Conservation (phyloP, 225 moss, liverwort and hornwort genomes). For the Thuidium tamariscinum region DNA sequence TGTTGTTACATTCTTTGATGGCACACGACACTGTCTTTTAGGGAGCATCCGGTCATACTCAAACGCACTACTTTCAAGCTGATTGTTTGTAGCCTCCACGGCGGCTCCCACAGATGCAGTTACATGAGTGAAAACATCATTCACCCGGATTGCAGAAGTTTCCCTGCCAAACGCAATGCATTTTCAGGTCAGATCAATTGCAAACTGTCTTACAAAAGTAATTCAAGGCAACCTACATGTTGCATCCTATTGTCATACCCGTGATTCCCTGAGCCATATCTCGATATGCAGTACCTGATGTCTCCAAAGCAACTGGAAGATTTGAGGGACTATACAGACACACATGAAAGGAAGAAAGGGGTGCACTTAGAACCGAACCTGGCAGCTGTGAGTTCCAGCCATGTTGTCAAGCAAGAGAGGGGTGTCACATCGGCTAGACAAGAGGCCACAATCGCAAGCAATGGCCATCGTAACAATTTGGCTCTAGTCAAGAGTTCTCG, state of each 20-base stretch:
- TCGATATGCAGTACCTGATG: not conserved
- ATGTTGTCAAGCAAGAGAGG: slow-evolving; percentile 82
- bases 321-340: not conserved
- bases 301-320: not conserved
- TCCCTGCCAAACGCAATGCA: slow-evolving; percentile 33
- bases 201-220: not conserved
- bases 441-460: slow-evolving; percentile 86
- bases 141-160: slow-evolving; percentile 55
- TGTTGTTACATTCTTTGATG: slow-evolving; percentile 21
- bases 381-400: slow-evolving; percentile 86
- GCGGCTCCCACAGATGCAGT: slow-evolving; percentile 67
- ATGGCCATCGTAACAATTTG: slow-evolving; percentile 73
- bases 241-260: not conserved
- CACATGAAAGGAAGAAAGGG: not conserved
- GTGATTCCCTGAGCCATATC: not conserved
- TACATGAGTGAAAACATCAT: slow-evolving; percentile 52
- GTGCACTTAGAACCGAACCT: slow-evolving; percentile 22
- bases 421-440: slow-evolving; percentile 76
- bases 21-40: slow-evolving; percentile 48
- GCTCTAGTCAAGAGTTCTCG: slow-evolving; percentile 72
- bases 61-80: slow-evolving; percentile 2
- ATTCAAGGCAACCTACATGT: not conserved
- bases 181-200: not conserved
- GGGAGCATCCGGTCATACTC: slow-evolving; percentile 34
- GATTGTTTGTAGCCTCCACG: slow-evolving; percentile 71